Base-by-base conservation (phyloP, 257 asterid genomes). In the Penstemon barbatus region DNA sequence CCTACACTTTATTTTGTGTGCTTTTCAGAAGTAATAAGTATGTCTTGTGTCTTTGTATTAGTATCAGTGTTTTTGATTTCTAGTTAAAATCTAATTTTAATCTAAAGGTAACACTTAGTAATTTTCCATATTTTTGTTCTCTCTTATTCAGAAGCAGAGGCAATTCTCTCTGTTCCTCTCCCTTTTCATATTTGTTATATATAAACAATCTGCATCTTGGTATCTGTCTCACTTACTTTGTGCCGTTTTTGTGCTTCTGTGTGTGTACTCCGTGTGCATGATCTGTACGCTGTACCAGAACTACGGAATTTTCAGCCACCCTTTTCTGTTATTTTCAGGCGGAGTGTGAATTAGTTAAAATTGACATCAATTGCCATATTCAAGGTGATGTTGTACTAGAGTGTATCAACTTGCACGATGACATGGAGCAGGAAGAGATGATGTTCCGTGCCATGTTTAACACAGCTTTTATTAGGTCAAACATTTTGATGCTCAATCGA, bases 311-410 rank as follows among this genome's bases (percentile, higher is more conserved):
- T 75, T 60, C 60, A 66, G 63, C 75, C 36, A 37, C 73, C 37
- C 46, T 74, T n/a, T 51, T 64, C 60, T 71, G 56, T 61, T 74
- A 63, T 68, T 79, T 82, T 65, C 92, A 92, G 98, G 91, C 76
- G 74, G 98, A 86, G 82, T 84, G 91, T 65, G 91, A 84, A 82
- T 75, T 92, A 73, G 85, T 81, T 40, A 92, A 92, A 87, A 84
- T 92, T 72, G 98, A 92, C 73, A 87, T 92, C 73, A 83, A 86
- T 68, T 92, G 97, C 84, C 84, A 74, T 78, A 74, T 87, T 72
- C 98, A 92, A 87, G 98, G 98, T 49, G 98, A 92, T 79, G 97
- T 92, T 78, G 97, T 92, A 48, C 79, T 89, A 83, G 98, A 92
- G 80, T 89, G 97, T 74, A 83, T 85, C 78, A 77, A 82, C 88